phyloP scores from a whole-genome alignment of 2,329 filamentous ascomycete species.

The Xylaria sp. region DNA sequence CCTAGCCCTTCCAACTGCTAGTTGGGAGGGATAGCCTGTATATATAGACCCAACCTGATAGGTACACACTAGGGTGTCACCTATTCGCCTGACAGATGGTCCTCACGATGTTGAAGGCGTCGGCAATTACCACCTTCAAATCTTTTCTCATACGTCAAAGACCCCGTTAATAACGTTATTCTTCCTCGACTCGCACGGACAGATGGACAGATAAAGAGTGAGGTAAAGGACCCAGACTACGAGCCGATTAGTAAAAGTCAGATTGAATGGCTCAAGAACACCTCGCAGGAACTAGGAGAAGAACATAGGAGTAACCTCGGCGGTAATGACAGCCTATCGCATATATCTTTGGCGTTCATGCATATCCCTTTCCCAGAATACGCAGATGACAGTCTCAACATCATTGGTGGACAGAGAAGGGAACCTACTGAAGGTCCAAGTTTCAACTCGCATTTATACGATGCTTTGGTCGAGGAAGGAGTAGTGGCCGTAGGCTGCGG shows the following conservation, averaged over 20 bases:
- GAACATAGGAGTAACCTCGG: constrained; percentile 34
- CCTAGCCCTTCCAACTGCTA: too few relatives aligned
- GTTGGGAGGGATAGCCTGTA: too few relatives aligned
- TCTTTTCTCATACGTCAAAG: constrained; percentile 42
- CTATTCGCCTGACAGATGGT: too few relatives aligned
- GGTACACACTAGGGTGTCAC: too few relatives aligned
- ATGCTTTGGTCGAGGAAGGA: constrained; percentile 46
- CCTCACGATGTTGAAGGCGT: constrained; percentile 46
- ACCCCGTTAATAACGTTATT: constrained; percentile 46
- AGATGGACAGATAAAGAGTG: constrained; percentile 48
- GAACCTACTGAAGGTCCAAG: constrained; percentile 49
- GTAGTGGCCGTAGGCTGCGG: constrained; percentile 48
- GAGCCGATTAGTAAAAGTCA: constrained; percentile 48
- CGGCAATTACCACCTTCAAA: constrained; percentile 48
- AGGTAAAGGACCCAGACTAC: constrained; percentile 43
- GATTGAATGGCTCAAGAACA: constrained; percentile 49
- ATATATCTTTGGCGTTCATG: constrained; percentile 47
- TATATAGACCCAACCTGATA: too few relatives aligned
- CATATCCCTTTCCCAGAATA: constrained; percentile 49
- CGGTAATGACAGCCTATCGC: constrained; percentile 33
- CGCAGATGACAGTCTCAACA: constrained; percentile 43
- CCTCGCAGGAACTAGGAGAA: constrained; percentile 44
- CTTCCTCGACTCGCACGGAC: constrained; percentile 49
- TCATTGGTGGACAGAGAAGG: constrained; percentile 45
- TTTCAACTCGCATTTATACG: constrained; percentile 49